Evolutionary conservation across 441 rosid genomes (phyloP), one percentile per base, ranked within the genome.

Genomic region (Theobroma grandiflorum): DNA sequence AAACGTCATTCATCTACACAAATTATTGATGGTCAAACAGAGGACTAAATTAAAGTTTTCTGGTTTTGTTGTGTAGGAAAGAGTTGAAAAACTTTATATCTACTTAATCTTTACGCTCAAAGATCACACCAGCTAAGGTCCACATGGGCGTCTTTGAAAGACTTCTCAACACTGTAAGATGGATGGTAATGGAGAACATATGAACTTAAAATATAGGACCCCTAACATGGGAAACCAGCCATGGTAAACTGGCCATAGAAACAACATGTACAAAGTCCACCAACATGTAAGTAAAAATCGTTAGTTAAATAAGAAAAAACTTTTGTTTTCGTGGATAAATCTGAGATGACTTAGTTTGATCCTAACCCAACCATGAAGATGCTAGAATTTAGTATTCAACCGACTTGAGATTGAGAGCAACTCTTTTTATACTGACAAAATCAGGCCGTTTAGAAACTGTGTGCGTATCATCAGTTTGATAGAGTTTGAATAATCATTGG

Each of bases 111-210:
- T 57, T 59, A 65, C 73, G 66, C 76, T 26, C 2, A 8, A 78
- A 55, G 18, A 47, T 77, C 72, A 49, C 16, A 87, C 78, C 91
- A 89, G 90, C 93, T 89, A 89, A 85, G 82, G 45, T 71, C 80
- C 95, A 89, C 95, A 89, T 92, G 94, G 87, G 75, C 31, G 47
- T 15, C 9, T 76, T 47, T 73, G 35, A 53, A 75, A 47, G 59
- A 33, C 45, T 40, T 31, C 75, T 75, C 43, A 52, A 40, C 38
- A 2, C 20, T 4, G 5, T 20, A 2, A 26, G 20, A 67, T 47
- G 16, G 37, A 35, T 35, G 63, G 26, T 4, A 78, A 57, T 20
- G 18, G 6, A 33, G 69, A 26, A 67, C 31, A 45, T 5, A 63
- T 50, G 3, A 31, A 31, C 61, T 26, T 78, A 70, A 59, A 69